Evolutionary conservation across 2,329 filamentous ascomycete genomes (phyloP).

Genomic region (Podosphaera fusca): DNA sequence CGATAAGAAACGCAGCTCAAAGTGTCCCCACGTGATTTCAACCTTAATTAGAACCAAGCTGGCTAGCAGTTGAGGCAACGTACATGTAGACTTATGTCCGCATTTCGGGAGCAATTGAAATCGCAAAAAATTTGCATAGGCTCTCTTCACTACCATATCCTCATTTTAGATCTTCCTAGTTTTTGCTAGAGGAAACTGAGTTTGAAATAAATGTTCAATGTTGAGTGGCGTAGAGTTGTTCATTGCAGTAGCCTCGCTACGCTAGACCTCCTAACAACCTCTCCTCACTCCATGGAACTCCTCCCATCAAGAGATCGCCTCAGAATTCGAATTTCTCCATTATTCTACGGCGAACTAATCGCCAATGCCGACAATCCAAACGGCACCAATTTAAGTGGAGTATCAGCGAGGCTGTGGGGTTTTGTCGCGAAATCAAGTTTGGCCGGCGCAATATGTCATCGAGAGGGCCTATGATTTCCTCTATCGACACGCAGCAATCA

Average conservation of each 20-base stretch:
- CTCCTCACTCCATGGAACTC: slow-evolving; percentile 2
- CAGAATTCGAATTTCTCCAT: slow-evolving; percentile 8
- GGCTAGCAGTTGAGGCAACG: too few species aligned
- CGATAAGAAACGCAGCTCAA: too few species aligned
- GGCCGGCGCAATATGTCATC: slow-evolving; percentile 10
- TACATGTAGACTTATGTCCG: too few species aligned
- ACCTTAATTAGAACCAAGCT: neutral
- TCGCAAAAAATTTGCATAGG: too few species aligned
- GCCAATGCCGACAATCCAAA: slow-evolving; percentile 10
- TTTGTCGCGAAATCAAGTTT: slow-evolving; percentile 9
- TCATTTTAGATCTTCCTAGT: too few species aligned
- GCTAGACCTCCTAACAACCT: slow-evolving; percentile 4
- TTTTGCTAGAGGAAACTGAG: too few species aligned
- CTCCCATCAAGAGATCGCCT: slow-evolving; percentile 8
- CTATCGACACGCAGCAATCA: slow-evolving; percentile 27
- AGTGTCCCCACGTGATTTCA: neutral
- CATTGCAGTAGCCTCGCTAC: neutral
- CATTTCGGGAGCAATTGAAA: too few species aligned
- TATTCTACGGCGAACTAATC: slow-evolving; percentile 5
- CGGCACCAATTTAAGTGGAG: slow-evolving; percentile 10
- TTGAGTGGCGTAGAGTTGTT: slow-evolving; percentile 1
- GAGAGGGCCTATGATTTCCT: slow-evolving; percentile 9
- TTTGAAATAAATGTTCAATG: neutral
- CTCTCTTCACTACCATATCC: too few species aligned
- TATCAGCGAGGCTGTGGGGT: slow-evolving; percentile 7